Evolutionary conservation across 1,284 basidiomycete species (phyloP), one percentile per base, ranked within the genome.

Genomic region (Inonotus hispidus): DNA sequence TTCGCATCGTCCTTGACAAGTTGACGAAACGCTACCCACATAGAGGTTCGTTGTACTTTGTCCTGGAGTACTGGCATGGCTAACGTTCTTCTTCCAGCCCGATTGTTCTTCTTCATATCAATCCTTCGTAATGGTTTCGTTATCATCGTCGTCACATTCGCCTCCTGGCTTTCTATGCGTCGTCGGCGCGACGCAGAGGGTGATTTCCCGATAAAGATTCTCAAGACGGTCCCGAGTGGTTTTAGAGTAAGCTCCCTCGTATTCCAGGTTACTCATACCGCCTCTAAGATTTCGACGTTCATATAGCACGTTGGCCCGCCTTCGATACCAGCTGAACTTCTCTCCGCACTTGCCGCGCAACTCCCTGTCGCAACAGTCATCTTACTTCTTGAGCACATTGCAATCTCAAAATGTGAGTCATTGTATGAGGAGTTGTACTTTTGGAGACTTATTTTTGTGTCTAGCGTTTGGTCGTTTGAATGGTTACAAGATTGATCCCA

Each of bases 401-500:
- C 95, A 53, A 99, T 98, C 68, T 86, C 92, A 29, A 95, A 94
- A 74, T 92, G 88, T 90, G 71, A 65, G 83, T 72, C 37, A 27
- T 25, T 39, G 53, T 23, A 8, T 32, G 29, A 7, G 19, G 11
- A 25, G 2, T 38, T 11, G 21, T 11, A 29, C 35, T 23, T 41
- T 41, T 23, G 37, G 55, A 41, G 56, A 32, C 21, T 38, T 13
- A 39, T 49, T 38, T 2, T 19, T 8, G 27, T 57, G 49, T 45
- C 64, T 72, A 91, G 93, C 95, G 0, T 99, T 99, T 72, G 96
- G 97, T 64, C 88, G 96, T 63, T 74, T 98, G 65, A 98, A 99
- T 74, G 89, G 90, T 39, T 99, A 99, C 82, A 98, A 94, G 74
- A 98, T 99, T 74, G 88, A 98, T 71, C 95, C 96, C 16, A 95